Evolutionary conservation across 2,329 filamentous ascomycete genomes (phyloP), one percentile per base, ranked within the genome.

Genomic region (Botryosphaeria agaves): DNA sequence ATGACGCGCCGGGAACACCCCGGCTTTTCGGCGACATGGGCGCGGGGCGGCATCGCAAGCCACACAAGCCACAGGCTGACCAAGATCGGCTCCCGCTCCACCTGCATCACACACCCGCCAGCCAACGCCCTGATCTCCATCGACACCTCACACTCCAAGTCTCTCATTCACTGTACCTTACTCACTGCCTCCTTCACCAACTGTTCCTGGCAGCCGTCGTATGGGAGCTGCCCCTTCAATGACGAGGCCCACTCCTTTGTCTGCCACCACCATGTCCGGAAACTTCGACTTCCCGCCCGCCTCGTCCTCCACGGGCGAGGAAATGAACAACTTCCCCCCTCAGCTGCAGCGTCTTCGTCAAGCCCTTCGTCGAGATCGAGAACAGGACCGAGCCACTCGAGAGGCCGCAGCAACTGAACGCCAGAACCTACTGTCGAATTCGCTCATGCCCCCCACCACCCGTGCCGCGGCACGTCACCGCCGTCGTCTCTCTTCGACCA

Each of bases 211-310:
- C n/a, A n/a, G n/a, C n/a, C n/a, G n/a, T n/a, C n/a, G n/a, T n/a
- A n/a, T n/a, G n/a, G n/a, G n/a, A n/a, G n/a, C n/a, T n/a, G n/a
- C n/a, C n/a, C n/a, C n/a, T n/a, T 29, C 14, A 9, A 29, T 30
- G 31, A 15, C 26, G 18, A 21, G 26, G 24, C 15, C 12, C 14
- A 9, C 14, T 8, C 16, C 26, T 30, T 33, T 33, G 31, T 29
- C 26, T 4, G 25, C 26, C 12, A 27, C 25, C n/a, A 11, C 11
- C 8, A 25, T 24, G 46, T 47, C 47, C 20, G 55, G 53, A 25
- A 48, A 46, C 40, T 59, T 60, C 43, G 60, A 62, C 43, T 52
- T 53, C 31, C 59, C 60, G 14, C 54, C 56, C 26, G 57, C 59
- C 25, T 49, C 46, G n/a, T 34, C 44, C 5, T 46, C 48, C 5